Evolutionary conservation across 2,329 filamentous ascomycete genomes (phyloP), one percentile per base, ranked within the genome.

Genomic region (Orbilia oligospora): DNA sequence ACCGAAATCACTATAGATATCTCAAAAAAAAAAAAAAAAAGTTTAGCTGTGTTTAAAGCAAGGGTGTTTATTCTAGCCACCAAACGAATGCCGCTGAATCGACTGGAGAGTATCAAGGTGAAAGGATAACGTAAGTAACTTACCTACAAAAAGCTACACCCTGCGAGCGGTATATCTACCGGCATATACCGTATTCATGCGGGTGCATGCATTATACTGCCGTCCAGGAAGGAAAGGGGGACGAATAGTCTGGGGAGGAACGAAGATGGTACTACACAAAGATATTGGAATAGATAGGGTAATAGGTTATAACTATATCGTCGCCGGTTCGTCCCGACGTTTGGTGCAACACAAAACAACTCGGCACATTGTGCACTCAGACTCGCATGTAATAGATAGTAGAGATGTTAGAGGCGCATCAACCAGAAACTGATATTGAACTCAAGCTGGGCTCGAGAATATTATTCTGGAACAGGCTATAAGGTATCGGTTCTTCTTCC

Each of bases 401-500:
- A 24, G 9, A 24, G 2, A 49, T 18, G 46, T 38, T 51, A 61
- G 44, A 49, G n/a, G n/a, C 18, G 3, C n/a, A 3, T 4, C 5
- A 30, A 30, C 3, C 3, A 30, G 6, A 6, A 30, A 30, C 27
- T 6, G 27, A 30, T 30, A 46, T 14, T 56, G 22, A 61, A n/a
- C 30, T 22, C n/a, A 66, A 38, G n/a, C 22, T 30, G 24, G 38
- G 16, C 53, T 66, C 16, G 53, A 56, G 22, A 56, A n/a, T n/a
- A n/a, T n/a, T n/a, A 56, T 24, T 56, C 33, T 14, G 1, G 22
- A 56, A 58, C 36, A 56, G 58, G 33, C 48, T 46, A 67, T 56
- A 58, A 49, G 70, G 61, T 56, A 14, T 72, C 70, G 70, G 70
- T 67, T 66, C 61, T 16, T 48, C 49, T 67, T 67, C 24, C 56